phyloP scores from a whole-genome alignment of 805 yeast species.

The Saccharomycopsis sp. region DNA sequence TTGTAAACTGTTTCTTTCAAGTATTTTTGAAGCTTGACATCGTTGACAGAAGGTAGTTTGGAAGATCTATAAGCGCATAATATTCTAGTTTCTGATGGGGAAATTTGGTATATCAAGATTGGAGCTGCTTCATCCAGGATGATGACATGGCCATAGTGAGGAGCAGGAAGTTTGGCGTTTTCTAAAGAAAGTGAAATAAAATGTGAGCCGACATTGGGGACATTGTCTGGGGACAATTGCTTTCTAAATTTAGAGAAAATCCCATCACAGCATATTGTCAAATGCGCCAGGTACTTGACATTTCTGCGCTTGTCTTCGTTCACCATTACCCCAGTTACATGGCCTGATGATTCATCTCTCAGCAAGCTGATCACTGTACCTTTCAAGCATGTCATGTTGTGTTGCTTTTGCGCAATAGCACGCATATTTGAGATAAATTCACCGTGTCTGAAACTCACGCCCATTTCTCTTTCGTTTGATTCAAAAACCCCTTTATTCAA shows the following conservation, averaged over 20 bases:
- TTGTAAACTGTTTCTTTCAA: constrained; percentile 54
- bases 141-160: constrained; percentile 81
- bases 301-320: constrained; percentile 35
- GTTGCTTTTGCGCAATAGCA: constrained; percentile 53
- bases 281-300: constrained; percentile 43
- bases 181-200: constrained; percentile 76
- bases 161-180: constrained; percentile 67
- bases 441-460: constrained; percentile 92
- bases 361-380: constrained; percentile 72
- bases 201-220: constrained; percentile 68
- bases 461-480: constrained; percentile 45
- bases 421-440: constrained; percentile 73
- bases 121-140: constrained; percentile 77
- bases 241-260: constrained; percentile 88
- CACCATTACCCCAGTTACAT: constrained; percentile 69
- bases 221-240: constrained; percentile 48
- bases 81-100: constrained; percentile 75
- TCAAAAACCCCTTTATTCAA: constrained; percentile 48
- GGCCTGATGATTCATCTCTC: constrained; percentile 41
- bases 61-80: constrained; percentile 76
- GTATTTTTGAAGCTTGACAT: constrained; percentile 52
- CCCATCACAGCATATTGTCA: constrained; percentile 85
- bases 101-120: constrained; percentile 77
- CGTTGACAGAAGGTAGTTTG: constrained; percentile 57
- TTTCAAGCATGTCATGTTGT: constrained; percentile 68